Evolutionary conservation across 2,329 filamentous ascomycete genomes (phyloP).

Genomic region (Tolypocladium amazonense): DNA sequence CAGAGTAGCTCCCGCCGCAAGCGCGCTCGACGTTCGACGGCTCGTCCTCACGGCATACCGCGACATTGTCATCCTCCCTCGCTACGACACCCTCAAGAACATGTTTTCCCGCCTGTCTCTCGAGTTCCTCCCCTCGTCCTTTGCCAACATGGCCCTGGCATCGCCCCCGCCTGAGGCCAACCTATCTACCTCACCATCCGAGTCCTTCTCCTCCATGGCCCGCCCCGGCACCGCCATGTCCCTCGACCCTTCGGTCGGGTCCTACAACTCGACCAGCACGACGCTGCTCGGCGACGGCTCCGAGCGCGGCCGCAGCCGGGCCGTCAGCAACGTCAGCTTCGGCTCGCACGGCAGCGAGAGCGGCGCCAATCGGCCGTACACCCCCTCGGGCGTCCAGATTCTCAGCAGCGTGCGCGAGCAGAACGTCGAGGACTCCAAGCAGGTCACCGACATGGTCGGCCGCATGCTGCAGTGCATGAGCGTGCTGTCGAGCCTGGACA

Average conservation of each 20-base stretch:
- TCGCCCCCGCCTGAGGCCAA: constrained; percentile 42
- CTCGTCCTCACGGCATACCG: constrained; percentile 82
- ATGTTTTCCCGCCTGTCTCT: constrained; percentile 85
- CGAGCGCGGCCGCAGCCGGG: constrained; percentile 57
- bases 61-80: constrained; percentile 77
- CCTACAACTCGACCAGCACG: constrained; percentile 69
- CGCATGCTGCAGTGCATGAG: constrained; percentile 94
- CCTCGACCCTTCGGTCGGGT: constrained; percentile 63
- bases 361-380: constrained; percentile 34
- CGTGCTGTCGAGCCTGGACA: constrained; percentile 68
- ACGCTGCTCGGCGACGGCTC: constrained; percentile 62
- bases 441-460: constrained; percentile 88
- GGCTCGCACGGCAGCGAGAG: constrained; percentile 39
- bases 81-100: constrained; percentile 78
- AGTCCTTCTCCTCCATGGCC: constrained; percentile 31
- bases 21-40: constrained; percentile 71
- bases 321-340: constrained; percentile 75
- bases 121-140: constrained; percentile 55
- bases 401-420: constrained; percentile 40
- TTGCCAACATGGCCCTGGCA: constrained; percentile 39
- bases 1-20: constrained; percentile 36
- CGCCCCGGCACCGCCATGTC: constrained; percentile 67
- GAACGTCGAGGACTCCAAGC: constrained; percentile 57
- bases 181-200: constrained; percentile 40
- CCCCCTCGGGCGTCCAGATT: constrained; percentile 28